Evolutionary conservation across 2,329 filamentous ascomycete species (phyloP), one percentile per base, ranked within the genome.

Genomic region (Fusarium musae): DNA sequence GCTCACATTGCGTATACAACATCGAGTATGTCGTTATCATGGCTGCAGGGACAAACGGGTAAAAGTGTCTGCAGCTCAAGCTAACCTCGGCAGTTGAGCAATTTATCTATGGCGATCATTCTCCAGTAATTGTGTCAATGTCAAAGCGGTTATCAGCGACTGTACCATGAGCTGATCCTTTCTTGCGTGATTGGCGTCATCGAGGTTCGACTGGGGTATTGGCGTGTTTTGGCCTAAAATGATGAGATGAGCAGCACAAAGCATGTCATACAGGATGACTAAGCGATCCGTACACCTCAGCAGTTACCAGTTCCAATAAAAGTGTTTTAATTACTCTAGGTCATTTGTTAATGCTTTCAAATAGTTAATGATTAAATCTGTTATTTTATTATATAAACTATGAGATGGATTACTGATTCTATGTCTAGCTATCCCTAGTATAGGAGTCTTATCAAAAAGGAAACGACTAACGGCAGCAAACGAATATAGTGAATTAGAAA

Each of bases 71-170:
- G 26, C 39, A 56, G 26, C 4, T 30, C 23, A 7, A 6, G 21
- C 37, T 44, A 63, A 32, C 59, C 59, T 63, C 40, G 42, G 59
- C 23, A 40, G 32, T n/a, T 39, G 23, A 46, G 13, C 26, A 32
- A 11, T 34, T 26, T 61, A 37, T 49, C 9, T 30, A 63, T 59
- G 40, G 19, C 53, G 59, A 59, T 43, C 28, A 47, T 40, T 19
- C 21, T 46, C 16, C 23, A 39, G 34, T 40, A 34, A 59, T 40
- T 59, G n/a, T 34, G 53, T 47, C 59, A 63, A 9, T 15, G 17
- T 32, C 46, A 60, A 34, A 60, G 36, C 46, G 58, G 32, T 46
- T 46, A 39, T 15, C 21, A 5, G 7, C 0, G 9, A 1, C 10
- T 26, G 23, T 16, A 46, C n/a, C 52, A 40, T 47, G 59, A 8